Evolutionary conservation across 2,329 filamentous ascomycete genomes (phyloP).

Genomic region (Nothophoma quercina): DNA sequence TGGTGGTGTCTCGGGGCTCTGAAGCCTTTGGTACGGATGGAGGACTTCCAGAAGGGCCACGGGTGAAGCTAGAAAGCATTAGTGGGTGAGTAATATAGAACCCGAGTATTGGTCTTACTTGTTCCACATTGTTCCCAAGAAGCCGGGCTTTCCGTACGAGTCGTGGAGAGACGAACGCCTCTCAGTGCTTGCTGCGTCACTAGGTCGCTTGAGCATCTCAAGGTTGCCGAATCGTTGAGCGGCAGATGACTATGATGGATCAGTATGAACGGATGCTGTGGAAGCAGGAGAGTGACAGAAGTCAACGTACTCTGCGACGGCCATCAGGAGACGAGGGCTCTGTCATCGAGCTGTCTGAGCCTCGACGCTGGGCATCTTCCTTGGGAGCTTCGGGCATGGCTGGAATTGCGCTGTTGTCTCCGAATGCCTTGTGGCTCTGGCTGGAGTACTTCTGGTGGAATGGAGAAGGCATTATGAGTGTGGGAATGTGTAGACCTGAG

Average conservation of each 20-base stretch:
- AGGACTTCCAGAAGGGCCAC: conserved; percentile 28
- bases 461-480: conserved; percentile 45
- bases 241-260: conserved; percentile 36
- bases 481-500: not conserved
- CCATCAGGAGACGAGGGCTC: conserved; percentile 28
- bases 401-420: conserved; percentile 35
- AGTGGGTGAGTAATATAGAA: not conserved
- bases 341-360: conserved; percentile 39
- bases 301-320: conserved; percentile 39
- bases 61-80: conserved; percentile 41
- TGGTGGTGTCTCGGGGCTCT: conserved; percentile 35
- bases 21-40: conserved; percentile 19
- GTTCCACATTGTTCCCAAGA: conserved; percentile 47
- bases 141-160: conserved; percentile 42
- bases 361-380: conserved; percentile 41
- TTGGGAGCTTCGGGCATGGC: conserved; percentile 46
- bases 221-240: conserved; percentile 41
- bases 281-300: too few species aligned
- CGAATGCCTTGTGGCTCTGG: conserved; percentile 44
- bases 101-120: conserved; percentile 28
- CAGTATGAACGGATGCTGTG: conserved; percentile 1
- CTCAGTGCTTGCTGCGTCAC: conserved; percentile 34
- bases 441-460: conserved; percentile 50
- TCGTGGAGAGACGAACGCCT: conserved; percentile 45
- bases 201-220: conserved; percentile 45